phyloP scores from a whole-genome alignment of 805 yeast species.

The Cyberlindnera americana region DNA sequence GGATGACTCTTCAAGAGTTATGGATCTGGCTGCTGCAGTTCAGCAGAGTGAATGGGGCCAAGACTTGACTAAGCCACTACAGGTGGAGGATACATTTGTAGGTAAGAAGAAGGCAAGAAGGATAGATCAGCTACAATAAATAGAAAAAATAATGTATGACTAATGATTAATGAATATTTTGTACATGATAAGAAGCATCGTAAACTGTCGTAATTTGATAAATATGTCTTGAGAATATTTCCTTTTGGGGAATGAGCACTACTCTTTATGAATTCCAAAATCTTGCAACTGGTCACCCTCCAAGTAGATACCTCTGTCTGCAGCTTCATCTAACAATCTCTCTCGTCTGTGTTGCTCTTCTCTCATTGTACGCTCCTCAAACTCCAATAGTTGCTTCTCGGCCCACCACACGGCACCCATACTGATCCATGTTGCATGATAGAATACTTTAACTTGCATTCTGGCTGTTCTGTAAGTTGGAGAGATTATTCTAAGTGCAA shows the following conservation, averaged over 20 bases:
- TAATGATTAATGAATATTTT: not conserved
- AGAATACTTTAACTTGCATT: constrained; percentile 38
- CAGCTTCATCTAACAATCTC: constrained; percentile 39
- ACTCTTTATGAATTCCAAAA: constrained; percentile 10
- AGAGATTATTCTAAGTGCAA: constrained; percentile 33
- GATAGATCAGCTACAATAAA: not conserved
- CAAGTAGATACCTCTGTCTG: constrained; percentile 41
- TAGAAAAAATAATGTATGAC: not conserved
- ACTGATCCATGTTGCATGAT: constrained; percentile 39
- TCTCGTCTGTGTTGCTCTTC: constrained; percentile 35
- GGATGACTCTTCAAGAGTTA: constrained; percentile 19
- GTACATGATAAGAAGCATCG: not conserved
- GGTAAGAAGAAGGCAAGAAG: constrained; percentile 6
- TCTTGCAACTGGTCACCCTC: constrained; percentile 31
- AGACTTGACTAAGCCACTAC: constrained; percentile 10
- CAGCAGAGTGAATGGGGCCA: constrained; percentile 26
- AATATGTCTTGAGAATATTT: no score
- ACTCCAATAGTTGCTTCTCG: constrained; percentile 36
- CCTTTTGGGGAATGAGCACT: no score
- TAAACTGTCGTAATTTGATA: constrained; percentile 2
- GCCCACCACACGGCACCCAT: constrained; percentile 41
- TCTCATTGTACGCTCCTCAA: constrained; percentile 32
- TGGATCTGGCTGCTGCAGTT: constrained; percentile 22
- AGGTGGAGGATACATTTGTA: constrained; percentile 22
- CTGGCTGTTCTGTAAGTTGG: constrained; percentile 37